Evolutionary conservation across 169 alveolate genomes (phyloP).

Genomic region (Cryptosporidium bovis): DNA sequence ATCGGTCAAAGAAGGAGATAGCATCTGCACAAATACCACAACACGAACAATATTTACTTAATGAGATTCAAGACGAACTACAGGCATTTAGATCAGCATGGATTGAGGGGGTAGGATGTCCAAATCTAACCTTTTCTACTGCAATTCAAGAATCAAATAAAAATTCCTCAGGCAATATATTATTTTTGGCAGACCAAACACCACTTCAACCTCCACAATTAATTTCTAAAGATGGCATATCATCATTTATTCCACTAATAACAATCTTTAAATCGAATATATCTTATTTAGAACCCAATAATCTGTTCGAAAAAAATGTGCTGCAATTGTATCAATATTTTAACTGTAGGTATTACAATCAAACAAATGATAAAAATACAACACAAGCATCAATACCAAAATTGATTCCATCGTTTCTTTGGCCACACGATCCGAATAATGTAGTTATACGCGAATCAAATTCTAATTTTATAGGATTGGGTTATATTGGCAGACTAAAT

Average conservation of each 20-base stretch:
- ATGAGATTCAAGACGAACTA: conserved; percentile 58
- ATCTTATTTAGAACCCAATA: not conserved
- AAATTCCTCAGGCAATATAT: conserved; percentile 4
- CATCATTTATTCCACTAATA: conserved; percentile 59
- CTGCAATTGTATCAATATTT: conserved; percentile 8
- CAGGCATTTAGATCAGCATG: conserved; percentile 64
- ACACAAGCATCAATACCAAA: conserved; percentile 22
- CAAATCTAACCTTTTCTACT: conserved; percentile 57
- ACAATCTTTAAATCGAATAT: conserved; percentile 10
- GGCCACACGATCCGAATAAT: conserved; percentile 73
- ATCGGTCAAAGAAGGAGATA: conserved; percentile 59
- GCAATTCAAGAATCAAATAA: conserved; percentile 48
- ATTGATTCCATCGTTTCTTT: conserved; percentile 48
- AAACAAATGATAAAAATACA: not conserved
- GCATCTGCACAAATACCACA: conserved; percentile 63
- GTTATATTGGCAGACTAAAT: conserved; percentile 39
- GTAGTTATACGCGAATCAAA: conserved; percentile 39
- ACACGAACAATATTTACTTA: conserved; percentile 67
- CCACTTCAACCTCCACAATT: conserved; percentile 70
- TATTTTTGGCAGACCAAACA: conserved; percentile 57
- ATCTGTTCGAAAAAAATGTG: conserved; percentile 2
- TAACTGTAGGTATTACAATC: not conserved
- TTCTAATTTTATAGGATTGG: conserved; percentile 41
- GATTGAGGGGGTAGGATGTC: conserved; percentile 75
- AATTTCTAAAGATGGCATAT: conserved; percentile 53